Evolutionary conservation across 2,329 filamentous ascomycete species (phyloP), one percentile per base, ranked within the genome.

Genomic region (Pseudogymnoascus sp.): DNA sequence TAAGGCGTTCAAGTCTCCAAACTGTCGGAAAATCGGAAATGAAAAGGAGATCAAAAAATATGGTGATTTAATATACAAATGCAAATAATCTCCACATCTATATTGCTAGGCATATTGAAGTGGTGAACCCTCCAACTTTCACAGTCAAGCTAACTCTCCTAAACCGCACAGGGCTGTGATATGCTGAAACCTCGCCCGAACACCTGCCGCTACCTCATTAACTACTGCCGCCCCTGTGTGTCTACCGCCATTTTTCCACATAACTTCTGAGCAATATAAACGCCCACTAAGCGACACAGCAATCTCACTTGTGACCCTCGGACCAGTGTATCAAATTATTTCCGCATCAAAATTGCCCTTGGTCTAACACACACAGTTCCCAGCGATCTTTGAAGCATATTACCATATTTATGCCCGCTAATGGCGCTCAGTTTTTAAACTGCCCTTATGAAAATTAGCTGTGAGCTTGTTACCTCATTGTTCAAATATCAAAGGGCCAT

Each of bases 1-100:
- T 31, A 52, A 16, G 45, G 26, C 26, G 7, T 10, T 23, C 11
- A 14, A 31, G 26, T 52, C 45, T 52, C 45, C 45, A 11, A 31
- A 16, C 45, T 52, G 45, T 52, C 45, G 45, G 45, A 52, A 31
- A 52, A 26, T 52, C 45, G 45, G 45, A 52, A 31, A 52, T 52
- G 23, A 23, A 31, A 31, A 26, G 3, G 45, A 31, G 26, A 31
- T 29, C 23, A 49, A n/a, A 49, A 23, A 52, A 31, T 11, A 31
- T 31, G n/a, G 8, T 12, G 26, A 4, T 19, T 19, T 12, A n/a
- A 26, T 14, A 52, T 31, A 31, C 45, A 6, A n/a, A 31, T 16
- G 11, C 23, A 12, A 14, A 14, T 7, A 45, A 23, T 45, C 11
- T 23, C 19, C 10, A 7, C 4, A 45, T 45, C 11, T 14, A 23